Base-by-base conservation (phyloP, 768 basidiomycete species). In the Coprinopsis marcescibilis region DNA sequence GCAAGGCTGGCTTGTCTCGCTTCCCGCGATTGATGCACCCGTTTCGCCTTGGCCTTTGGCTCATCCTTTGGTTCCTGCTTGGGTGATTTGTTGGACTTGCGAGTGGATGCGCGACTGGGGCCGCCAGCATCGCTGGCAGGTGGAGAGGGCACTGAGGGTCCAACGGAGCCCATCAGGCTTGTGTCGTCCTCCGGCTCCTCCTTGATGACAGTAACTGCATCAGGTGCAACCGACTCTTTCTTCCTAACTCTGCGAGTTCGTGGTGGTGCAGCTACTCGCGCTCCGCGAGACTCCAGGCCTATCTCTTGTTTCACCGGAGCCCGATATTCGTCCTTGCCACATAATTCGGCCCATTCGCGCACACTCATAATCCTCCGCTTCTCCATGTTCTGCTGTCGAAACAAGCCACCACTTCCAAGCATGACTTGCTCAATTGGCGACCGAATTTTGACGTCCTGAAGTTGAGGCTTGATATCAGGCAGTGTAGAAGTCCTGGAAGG, bases 361-460 rank as follows among this genome's bases (percentile, higher is more conserved):
- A 89, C 80, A 57, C 86, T 91, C 80, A 89, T 83, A 43, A 78
- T 62, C 54, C 80, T 80, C 51, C 88, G 77, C 65, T 89, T 92
- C 68, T 91, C 91, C 58, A 96, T 75, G 60, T 96, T 98, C 65
- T 90, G 80, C 55, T 90, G 85, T 17, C 89, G 80, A 62, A 91
- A 98, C 4, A 94, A 73, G 2, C 95, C 95, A 4, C 80, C 81
- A 45, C 78, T 75, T 7, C 95, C 95, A 32, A 83, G 67, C 83
- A 97, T 91, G 60, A 84, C 81, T 62, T 98, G 95, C 60, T 93
- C 91, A 55, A 98, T 98, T 2, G 96, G 93, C 13, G 79, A 78
- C 66, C 80, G 83, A 50, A 99, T 85, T 62, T 85, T 85, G 50
- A 97, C 80, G 4, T 72, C 57, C 10, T 73, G 71, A 17, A 99